phyloP scores from a whole-genome alignment of 176 grass and related monocot genomes.

The Oryza meridionalis region DNA sequence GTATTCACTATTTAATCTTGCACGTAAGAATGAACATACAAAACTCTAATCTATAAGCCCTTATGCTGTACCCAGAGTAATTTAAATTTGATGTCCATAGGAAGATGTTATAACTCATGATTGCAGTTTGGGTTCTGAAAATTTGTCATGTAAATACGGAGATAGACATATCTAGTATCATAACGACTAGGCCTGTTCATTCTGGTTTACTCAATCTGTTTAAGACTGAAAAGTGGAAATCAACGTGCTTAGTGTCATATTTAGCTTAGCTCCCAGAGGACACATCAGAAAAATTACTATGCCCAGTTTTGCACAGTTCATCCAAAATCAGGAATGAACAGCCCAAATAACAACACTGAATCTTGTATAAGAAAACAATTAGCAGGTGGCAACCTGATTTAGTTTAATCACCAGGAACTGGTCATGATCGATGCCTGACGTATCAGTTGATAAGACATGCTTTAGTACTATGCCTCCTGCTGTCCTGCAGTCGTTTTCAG shows the following conservation, averaged over 20 bases:
- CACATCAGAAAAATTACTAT: no score
- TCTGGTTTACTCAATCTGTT: no score
- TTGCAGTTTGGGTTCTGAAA: slow-evolving; percentile 1
- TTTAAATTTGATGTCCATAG: slow-evolving; percentile 10
- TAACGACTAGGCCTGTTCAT: neutral
- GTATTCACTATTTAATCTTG: neutral
- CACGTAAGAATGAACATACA: neutral
- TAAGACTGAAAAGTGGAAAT: no score
- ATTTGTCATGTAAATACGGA: neutral
- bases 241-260: no score
- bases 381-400: neutral
- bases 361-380: neutral
- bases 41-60: neutral
- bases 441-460: neutral
- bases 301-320: no score
- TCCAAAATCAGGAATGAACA: no score
- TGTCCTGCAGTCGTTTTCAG: no score
- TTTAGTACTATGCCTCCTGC: no score
- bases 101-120: neutral
- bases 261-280: no score
- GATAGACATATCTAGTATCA: neutral
- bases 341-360: neutral
- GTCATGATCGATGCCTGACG: neutral
- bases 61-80: neutral
- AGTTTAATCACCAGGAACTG: neutral